Conservation (phyloP, 441 rosid genomes). For the Euphorbia schlechtendalii region DNA sequence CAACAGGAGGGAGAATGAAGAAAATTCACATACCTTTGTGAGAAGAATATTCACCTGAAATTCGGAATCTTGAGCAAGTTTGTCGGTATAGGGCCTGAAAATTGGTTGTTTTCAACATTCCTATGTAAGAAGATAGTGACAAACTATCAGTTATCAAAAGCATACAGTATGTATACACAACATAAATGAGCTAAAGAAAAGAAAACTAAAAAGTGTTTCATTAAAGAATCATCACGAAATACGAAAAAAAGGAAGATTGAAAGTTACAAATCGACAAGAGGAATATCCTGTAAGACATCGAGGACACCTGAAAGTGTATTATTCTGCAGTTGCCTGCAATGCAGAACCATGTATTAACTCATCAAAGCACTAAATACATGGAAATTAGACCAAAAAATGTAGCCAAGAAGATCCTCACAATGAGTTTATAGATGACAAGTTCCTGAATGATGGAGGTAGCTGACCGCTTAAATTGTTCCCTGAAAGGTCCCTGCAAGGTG, state of each 20-base stretch:
- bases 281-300: conserved; percentile 70
- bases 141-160: conserved; percentile 21
- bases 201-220: background rate
- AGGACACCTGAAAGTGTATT: conserved; percentile 70
- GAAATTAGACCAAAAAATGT: conserved; percentile 1
- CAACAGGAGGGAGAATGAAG: conserved; percentile 8
- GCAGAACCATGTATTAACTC: conserved; percentile 2
- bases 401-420: conserved; percentile 19
- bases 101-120: conserved; percentile 75
- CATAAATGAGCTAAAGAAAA: background rate
- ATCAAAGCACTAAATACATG: background rate
- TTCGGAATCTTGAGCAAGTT: conserved; percentile 54
- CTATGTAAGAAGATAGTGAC: conserved; percentile 30
- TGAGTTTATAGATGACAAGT: conserved; percentile 21
- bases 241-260: conserved; percentile 3
- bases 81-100: conserved; percentile 84
- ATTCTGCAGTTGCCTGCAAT: conserved; percentile 75
- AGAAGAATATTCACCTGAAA: conserved; percentile 59
- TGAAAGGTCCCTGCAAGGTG: conserved; percentile 62
- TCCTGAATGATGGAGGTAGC: conserved; percentile 44
- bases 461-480: conserved; percentile 59
- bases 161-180: background rate
- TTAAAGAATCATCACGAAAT: background rate
- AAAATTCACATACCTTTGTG: too few relatives aligned
- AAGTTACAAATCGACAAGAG: conserved; percentile 60